Base-by-base conservation (phyloP, 495 filamentous ascomycete species). In the Eremomyces bilateralis region DNA sequence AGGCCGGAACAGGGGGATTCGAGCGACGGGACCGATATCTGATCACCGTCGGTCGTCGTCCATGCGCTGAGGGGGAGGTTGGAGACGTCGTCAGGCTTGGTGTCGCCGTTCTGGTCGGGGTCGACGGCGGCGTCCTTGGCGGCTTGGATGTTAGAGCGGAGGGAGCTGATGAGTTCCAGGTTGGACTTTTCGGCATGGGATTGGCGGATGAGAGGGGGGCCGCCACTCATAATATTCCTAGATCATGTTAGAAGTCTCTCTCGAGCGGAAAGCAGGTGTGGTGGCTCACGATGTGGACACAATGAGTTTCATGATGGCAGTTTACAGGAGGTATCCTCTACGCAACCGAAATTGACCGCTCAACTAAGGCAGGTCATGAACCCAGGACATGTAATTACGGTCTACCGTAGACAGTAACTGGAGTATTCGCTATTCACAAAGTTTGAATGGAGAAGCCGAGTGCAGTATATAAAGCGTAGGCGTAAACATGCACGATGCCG, bases 121-220 rank as follows among this genome's bases (percentile, higher is more conserved):
- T 19, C 15, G 1, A 15, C 20, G 3, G 17, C 12, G 39, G 24
- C 10, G 50, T 32, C 30, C 6, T 10, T 20, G 8, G 33, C 11
- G 33, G 4, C 17, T 20, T 35, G 33, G 20, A 35, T 24, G 53
- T 82, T 90, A 42, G 64, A 67, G 30, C 79, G 75, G 30, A 94
- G 64, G n/a, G 80, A 77, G 49, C 76, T 77, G 40, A 75, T 75
- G 42, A 94, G 64, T 50, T 94, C 84, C 43, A 82, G 66, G 52
- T 90, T 92, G 30, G 81, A 88, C 50, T 80, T 78, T 45, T 75
- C 67, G 17, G 63, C 65, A 31, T 71, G 61, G 20, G 72, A 67
- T 38, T 73, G 79, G 22, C 79, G 71, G 43, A 91, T 75, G 44
- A 88, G 73, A 32, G 81, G 79, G 43, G 76, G 71, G 24, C 75